phyloP scores from a whole-genome alignment of 1,284 basidiomycete genomes.

The Fomitiporia mediterranea region DNA sequence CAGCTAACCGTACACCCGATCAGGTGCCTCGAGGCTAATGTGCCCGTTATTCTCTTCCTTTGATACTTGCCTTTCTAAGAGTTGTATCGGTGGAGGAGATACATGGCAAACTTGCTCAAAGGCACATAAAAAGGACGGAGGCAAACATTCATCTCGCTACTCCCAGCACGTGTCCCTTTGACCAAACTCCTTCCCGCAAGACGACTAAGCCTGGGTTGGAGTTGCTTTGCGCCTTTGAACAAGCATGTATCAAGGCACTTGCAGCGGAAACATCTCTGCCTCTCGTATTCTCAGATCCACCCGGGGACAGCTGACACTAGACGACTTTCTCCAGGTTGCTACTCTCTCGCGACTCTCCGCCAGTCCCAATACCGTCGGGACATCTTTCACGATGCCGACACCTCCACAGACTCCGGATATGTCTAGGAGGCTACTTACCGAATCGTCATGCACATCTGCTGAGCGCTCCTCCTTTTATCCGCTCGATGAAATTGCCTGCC shows the following conservation, averaged over 20 bases:
- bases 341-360: neutral
- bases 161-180: neutral
- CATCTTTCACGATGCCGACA: neutral
- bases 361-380: neutral
- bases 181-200: neutral
- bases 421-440: neutral
- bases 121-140: constrained; percentile 11
- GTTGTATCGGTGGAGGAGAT: neutral
- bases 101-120: neutral
- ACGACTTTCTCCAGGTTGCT: neutral
- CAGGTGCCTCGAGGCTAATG: constrained; percentile 8
- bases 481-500: neutral
- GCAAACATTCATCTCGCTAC: neutral
- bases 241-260: constrained; percentile 1
- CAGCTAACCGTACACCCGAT: neutral
- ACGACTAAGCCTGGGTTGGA: neutral
- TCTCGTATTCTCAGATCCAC: neutral
- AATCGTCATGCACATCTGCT: constrained; percentile 1
- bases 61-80: constrained; percentile 2
- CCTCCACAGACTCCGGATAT: constrained; percentile 1
- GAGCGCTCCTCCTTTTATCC: neutral
- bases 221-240: neutral
- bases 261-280: constrained; percentile 2
- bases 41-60: constrained; percentile 4
- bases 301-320: neutral